Conservation (phyloP, 2,329 filamentous ascomycete genomes). For the Talaromyces sp. region DNA sequence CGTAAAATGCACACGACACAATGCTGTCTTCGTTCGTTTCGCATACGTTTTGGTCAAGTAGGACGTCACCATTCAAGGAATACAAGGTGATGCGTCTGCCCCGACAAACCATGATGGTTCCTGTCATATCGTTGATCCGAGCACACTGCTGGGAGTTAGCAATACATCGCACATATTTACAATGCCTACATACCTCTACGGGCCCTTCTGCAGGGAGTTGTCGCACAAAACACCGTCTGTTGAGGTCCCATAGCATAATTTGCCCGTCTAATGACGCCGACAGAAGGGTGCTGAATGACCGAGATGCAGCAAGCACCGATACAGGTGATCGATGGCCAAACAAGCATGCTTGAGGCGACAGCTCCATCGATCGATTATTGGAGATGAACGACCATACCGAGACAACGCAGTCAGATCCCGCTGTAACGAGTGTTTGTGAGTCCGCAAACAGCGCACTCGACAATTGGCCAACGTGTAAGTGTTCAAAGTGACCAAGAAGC, state of each 20-base stretch:
- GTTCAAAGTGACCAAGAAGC: constrained; percentile 82
- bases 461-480: constrained; percentile 85
- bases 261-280: constrained; percentile 77
- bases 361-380: constrained; percentile 64
- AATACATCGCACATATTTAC: constrained; percentile 2
- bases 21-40: constrained; percentile 67
- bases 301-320: constrained; percentile 73
- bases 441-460: constrained; percentile 80
- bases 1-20: constrained; percentile 82
- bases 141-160: constrained; percentile 58
- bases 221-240: constrained; percentile 78
- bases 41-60: constrained; percentile 79
- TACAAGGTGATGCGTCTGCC: constrained; percentile 71
- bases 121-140: constrained; percentile 81
- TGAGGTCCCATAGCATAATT: constrained; percentile 89
- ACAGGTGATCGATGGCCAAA: constrained; percentile 88
- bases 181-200: constrained; percentile 34
- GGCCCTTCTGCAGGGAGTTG: constrained; percentile 57
- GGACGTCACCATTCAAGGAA: constrained; percentile 77
- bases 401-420: constrained; percentile 86
- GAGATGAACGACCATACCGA: constrained; percentile 72
- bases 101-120: constrained; percentile 80
- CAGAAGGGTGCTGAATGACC: constrained; percentile 81
- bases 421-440: constrained; percentile 83
- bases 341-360: constrained; percentile 70